Base-by-base conservation (phyloP, 2,329 filamentous ascomycete genomes). In the Venturia asperata region DNA sequence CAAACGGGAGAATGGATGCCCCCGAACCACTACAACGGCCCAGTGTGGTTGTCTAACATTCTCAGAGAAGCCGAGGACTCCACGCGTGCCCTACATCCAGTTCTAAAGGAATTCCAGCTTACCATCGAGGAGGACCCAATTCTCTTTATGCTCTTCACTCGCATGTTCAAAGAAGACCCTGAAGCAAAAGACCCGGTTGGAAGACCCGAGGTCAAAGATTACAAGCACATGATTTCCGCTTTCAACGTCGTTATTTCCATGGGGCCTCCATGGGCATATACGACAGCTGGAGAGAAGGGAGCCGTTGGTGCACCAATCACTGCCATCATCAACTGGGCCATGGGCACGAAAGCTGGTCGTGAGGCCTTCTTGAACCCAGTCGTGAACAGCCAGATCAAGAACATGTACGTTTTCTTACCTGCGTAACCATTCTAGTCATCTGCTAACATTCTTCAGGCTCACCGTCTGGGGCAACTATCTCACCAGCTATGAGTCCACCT, bases 91-190 rank as follows among this genome's bases (percentile, higher is more conserved):
- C 52, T 56, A 3, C 52, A 56, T 13, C 86, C 86, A 0, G 85
- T 85, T 0, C 74, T 90, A 0, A 70, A 81, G 67, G 87, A 89
- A 68, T 89, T 91, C 76, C 80, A 85, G 70, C 73, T 82, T 1
- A 76, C 90, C 34, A 90, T 91, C 67, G 87, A 90, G 72, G 73
- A 74, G 34, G 85, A 85, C 68, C 77, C 86, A 1, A 81, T 85
- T 27, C 77, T 90, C 37, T 87, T 85, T 77, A 86, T 90, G 80
- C 84, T 86, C 72, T 84, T 89, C 71, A 77, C 78, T 30, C 78
- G 82, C 68, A 90, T 90, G 88, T 90, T 88, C 74, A 78, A 83
- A 41, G 85, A 90, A 74, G 78, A 90, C 24, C 87, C 87, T 0
- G 71, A 73, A 43, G 86, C 85, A 73, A 76, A 80, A 21, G 87